These are phyloP conservation scores for Chaetoscypha palmicola DNA, from an alignment of 2,329 filamentous ascomycete species.

Conservation along the genomic window DNA sequence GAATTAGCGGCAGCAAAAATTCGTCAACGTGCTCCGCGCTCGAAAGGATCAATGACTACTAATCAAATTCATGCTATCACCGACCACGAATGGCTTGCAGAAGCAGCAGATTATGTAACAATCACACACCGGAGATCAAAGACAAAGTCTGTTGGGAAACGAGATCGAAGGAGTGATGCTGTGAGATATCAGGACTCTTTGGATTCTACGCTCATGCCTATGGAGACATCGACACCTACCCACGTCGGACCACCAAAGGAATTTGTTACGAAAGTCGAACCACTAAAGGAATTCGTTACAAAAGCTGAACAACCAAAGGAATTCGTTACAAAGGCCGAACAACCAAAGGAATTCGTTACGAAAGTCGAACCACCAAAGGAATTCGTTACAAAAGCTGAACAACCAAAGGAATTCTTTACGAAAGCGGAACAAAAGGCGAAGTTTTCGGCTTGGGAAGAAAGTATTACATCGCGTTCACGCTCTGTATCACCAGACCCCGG, in stretches of 20 bases:
- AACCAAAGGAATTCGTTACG: not conserved
- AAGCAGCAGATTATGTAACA: constrained; percentile 3
- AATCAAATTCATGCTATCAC: not conserved
- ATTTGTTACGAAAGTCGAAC: too few species aligned
- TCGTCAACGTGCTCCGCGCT: not conserved
- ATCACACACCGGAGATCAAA: not conserved
- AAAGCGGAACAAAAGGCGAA: not conserved
- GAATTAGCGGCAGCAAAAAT: constrained; percentile 1
- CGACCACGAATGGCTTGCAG: constrained; percentile 1
- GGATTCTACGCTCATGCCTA: too few species aligned
- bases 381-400: not conserved
- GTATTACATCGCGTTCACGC: constrained; percentile 5
- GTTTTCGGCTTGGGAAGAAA: not conserved
- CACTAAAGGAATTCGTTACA: too few species aligned
- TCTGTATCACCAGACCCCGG: not conserved
- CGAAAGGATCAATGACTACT: not conserved
- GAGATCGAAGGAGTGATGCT: too few species aligned
- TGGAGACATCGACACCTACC: not conserved
- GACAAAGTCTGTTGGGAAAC: not conserved
- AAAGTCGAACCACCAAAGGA: not conserved
- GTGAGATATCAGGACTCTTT: too few species aligned
- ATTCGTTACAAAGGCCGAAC: not conserved
- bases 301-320: too few species aligned
- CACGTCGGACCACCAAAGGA: too few species aligned
- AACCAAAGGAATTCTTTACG: not conserved